phyloP scores from a whole-genome alignment of 805 yeast genomes.

The Teunomyces cretensis region DNA sequence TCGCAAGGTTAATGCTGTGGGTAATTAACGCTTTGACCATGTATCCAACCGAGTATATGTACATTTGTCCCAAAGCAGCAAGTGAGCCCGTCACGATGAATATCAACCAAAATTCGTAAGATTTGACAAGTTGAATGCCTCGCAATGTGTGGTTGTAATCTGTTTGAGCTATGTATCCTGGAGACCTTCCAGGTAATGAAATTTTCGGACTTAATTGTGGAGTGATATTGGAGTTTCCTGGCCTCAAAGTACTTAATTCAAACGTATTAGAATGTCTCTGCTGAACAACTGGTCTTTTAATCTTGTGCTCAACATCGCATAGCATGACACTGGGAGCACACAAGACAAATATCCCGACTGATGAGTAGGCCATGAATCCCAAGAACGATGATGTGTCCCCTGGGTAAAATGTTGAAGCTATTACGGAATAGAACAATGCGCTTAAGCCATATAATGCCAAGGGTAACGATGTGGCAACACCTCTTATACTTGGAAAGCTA shows the following conservation, averaged over 20 bases:
- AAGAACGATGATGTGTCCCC: conserved; percentile 59
- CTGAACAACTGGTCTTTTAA: conserved; percentile 5
- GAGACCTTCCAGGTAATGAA: conserved; percentile 5
- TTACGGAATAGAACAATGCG: conserved; percentile 63
- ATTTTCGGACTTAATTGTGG: conserved; percentile 8
- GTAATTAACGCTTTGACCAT: conserved; percentile 41
- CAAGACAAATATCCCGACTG: conserved; percentile 40
- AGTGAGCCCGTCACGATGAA: conserved; percentile 37
- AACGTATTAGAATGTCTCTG: conserved; percentile 6
- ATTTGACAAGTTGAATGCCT: conserved; percentile 20
- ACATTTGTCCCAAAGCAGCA: conserved; percentile 48
- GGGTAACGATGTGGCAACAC: conserved; percentile 75
- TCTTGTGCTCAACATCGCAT: conserved; percentile 35
- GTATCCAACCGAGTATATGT: conserved; percentile 46
- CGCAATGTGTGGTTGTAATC: neutral
- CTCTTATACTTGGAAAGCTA: conserved; percentile 63
- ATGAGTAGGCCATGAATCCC: conserved; percentile 44
- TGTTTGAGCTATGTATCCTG: conserved; percentile 4
- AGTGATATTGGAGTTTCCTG: conserved; percentile 5
- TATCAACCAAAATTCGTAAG: conserved; percentile 38
- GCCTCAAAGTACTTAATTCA: conserved; percentile 8
- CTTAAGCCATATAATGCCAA: conserved; percentile 73
- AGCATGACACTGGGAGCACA: conserved; percentile 48
- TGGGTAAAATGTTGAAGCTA: conserved; percentile 52
- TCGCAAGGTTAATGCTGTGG: conserved; percentile 8